Base-by-base conservation (phyloP, 2,329 filamentous ascomycete species). In the Sporothrix variecibatus region DNA sequence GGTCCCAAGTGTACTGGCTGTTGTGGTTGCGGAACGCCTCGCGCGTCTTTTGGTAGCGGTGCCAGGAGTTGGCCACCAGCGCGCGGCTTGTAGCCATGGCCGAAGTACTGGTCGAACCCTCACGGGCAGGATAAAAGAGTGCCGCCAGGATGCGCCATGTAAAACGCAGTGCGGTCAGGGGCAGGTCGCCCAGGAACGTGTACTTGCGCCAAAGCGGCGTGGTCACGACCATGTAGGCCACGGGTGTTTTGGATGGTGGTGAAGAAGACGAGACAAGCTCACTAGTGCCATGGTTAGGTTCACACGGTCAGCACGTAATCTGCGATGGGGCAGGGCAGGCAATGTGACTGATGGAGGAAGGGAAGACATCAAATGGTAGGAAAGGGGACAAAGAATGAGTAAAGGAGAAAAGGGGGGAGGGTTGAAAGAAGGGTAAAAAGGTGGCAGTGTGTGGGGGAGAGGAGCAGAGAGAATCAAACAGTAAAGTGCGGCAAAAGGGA, bases 1-100 rank as follows among this genome's bases (percentile, higher is more conserved):
- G 58, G 58, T 72, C 71, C 71, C 71, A 72, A 17, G 71, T 64
- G 71, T 72, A 72, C 58, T 72, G 71, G 43, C 58, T 72, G 38
- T 62, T 34, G 23, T 72, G 71, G 40, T 43, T 31, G 58, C 71
- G 58, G 28, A 72, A 72, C 43, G 71, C 71, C 43, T 31, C 58
- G 56, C 71, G 71, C 11, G 71, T 72, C 40, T 64, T n/a, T 34
- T 20, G 58, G 71, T 72, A 72, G 7, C 71, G 71, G 28, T 72
- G 71, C 71, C 71, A 72, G 9, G 71, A 51, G 71, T 53, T 72
- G 58, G 71, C 71, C 12, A 56, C 71, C 58, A 72, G 58, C 20
- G 71, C 71, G 31, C 71, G 58, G 71, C 26, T 65, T 12, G 58
- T 26, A 4, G 58, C 11, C 15, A 64, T 28, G 6, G 53, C 38